Base-by-base conservation (phyloP, 176 grass and related monocot species). In the Triticum urartu region DNA sequence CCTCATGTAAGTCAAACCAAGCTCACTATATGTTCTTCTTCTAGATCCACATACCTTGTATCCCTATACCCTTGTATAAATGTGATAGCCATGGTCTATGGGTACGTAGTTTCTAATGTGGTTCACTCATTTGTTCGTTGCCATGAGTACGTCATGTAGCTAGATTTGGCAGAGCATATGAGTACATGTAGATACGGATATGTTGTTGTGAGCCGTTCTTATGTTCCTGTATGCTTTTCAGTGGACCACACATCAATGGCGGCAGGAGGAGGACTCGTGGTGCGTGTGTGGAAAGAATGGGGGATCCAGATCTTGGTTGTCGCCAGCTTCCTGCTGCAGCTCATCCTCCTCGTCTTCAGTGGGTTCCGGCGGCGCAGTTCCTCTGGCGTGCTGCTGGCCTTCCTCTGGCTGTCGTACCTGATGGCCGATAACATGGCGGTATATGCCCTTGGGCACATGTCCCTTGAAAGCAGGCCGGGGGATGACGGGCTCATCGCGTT, bases 341-440 rank as follows among this genome's bases (percentile, higher is more conserved):
- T 68, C 6, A 13, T 68, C 30, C 65, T 68, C 0, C 65, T 68
- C 6, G 33, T 68, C 13, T 34, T 18, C 13, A 7, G 13, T 0
- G 13, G 26, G 11, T 34, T 68, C 15, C 65, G 30, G 17, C 65
- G 65, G 30, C 30, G 32, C 30, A 35, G 14, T 3, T 14, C 7
- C 66, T 35, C 66, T 17, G 1, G 1, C 17, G 32, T 68, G 66
- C 66, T 2, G 10, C 32, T 32, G 32, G 4, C 17, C 59, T 5
- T 70, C 28, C 88, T 90, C 54, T 90, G 88, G 88, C 38, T 64
- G 0, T 65, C 52, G 13, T 87, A 87, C 74, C 30, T 84, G 24
- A 60, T 81, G 21, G 89, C 85, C 1, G 89, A 87, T 36, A 79
- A 64, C 61, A 22, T 84, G 9, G 80, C 80, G 14, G 73, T 75